Percentiles rank a stretch among this genome's conserved stretches.
Evolutionary conservation across 192 early-diverging fungal species (phyloP).

Genomic region (Backusella parvicylindrica): DNA sequence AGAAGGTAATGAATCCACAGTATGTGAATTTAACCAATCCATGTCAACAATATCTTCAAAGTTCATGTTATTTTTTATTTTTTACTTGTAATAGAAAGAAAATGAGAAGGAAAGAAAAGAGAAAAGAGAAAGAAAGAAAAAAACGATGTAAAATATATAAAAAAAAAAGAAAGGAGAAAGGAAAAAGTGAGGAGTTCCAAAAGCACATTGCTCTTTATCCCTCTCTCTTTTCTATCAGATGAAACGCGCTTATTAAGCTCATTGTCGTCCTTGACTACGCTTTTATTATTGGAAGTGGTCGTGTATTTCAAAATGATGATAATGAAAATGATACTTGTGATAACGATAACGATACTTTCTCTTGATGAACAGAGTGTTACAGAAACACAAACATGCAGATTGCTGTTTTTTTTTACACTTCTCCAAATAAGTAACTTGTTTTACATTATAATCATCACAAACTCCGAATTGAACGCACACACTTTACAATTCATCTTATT

Average conservation of each 20-base stretch:
- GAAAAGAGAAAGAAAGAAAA: neutral
- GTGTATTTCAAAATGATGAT: no score
- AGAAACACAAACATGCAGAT: slow-evolving; percentile 1
- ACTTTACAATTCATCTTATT: neutral
- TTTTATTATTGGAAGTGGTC: neutral
- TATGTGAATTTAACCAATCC: slow-evolving; percentile 35
- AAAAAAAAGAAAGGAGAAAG: neutral
- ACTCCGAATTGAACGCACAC: slow-evolving; percentile 22
- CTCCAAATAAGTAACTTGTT: neutral
- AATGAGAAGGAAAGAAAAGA: neutral
- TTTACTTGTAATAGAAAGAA: neutral
- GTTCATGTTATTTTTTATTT: slow-evolving; percentile 6
- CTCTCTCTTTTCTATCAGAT: neutral
- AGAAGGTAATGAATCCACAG: neutral
- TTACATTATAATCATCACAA: neutral
- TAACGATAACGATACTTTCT: neutral
- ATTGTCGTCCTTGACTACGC: neutral
- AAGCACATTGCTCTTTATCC: neutral
- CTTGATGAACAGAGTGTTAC: neutral
- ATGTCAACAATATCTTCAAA: slow-evolving; percentile 40
- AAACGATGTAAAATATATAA: slow-evolving; percentile 6
- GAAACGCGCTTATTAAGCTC: neutral
- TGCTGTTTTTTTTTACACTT: neutral
- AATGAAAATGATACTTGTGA: no score
- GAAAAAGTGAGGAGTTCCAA: neutral